Evolutionary conservation across 345 rosid species (phyloP), one percentile per base, ranked within the genome.

Genomic region (Fremontodendron californicum): DNA sequence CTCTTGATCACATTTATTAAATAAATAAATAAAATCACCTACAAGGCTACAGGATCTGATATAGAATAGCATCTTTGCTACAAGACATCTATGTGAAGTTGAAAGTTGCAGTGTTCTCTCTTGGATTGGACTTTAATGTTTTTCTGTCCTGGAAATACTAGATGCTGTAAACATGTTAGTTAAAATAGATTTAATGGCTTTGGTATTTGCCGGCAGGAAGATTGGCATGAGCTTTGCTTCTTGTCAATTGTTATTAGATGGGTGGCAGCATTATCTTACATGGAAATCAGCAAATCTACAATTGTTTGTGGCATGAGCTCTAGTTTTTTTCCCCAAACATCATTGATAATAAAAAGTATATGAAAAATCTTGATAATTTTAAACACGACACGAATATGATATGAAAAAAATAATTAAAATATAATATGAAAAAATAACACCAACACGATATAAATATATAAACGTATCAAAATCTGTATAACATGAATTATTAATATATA

Each of bases 11-110:
- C 81, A 81, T 84, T 82, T 81, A 81, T 74, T 75, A 45, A 78
- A 33, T 60, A 79, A 49, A 49, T 37, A 49, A 71, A 71, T 54
- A 9, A 69, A 27, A 45, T 29, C 23, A 31, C 40, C 73, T 45
- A 69, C 12, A 16, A 16, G 46, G 31, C 40, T 40, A 29, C 43
- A 31, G 46, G 15, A 52, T 54, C 54, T 51, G 42, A 27, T n/a
- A 9, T 19, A 78, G 83, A 85, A 86, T 80, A 82, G 88, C 92
- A 92, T 89, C 92, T 89, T 87, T 77, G 84, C 84, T 87, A 89
- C 49, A 84, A 74, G 93, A 89, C 92, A 90, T 78, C 80, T 75
- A 79, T 79, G 79, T 78, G 73, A 77, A 68, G 88, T 65, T 88
- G 63, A 75, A 79, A 35, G 63, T 76, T 82, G 81, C 83, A 79